Base-by-base conservation (phyloP, 1,284 basidiomycete species). In the Phellopilus nigrolimitatus region DNA sequence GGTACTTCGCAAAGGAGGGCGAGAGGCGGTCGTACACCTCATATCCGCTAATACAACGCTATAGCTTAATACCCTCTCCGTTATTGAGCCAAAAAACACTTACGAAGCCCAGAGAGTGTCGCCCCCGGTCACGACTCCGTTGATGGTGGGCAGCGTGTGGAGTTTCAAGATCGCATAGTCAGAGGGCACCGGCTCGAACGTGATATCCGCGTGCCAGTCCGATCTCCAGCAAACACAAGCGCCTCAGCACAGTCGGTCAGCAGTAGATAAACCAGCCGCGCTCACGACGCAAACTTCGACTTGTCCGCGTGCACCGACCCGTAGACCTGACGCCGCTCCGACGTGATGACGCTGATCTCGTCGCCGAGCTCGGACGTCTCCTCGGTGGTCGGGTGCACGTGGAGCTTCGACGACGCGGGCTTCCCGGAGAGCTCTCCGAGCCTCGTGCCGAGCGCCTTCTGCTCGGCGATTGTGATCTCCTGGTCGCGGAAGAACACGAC, bases 401-500 rank as follows among this genome's bases (percentile, higher is more conserved):
- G 85, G 39, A 88, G 68, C 37, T 63, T 70, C 15, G 73, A 75
- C 12, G 72, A 68, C 28, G 65, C 60, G 0, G 85, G 84, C 45
- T 80, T 78, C 21, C 82, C 83, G 3, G 76, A 68, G 2, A 80
- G 68, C 51, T 73, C 66, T 2, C 84, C 83, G 15, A 88, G 64
- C 21, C 70, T 67, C 30, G 70, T 64, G 7, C 68, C 72, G 30
- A 82, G 70, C 38, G 61, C 56, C 52, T 71, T 71, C 60, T 78
- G 73, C 48, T 78, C 68, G 6, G 69, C 66, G 7, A 74, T 58
- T 3, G 67, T 67, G 47, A 79, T 55, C 37, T 72, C 68, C 57
- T 81, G 84, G 24, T 75, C 68, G 17, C 77, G 72, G 74, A 89
- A 85, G 68, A 88, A 86, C 24, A 84, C 82, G 41, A 88, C 85